phyloP scores from a whole-genome alignment of 2,329 filamentous ascomycete species.

The Claviceps humidiphila region DNA sequence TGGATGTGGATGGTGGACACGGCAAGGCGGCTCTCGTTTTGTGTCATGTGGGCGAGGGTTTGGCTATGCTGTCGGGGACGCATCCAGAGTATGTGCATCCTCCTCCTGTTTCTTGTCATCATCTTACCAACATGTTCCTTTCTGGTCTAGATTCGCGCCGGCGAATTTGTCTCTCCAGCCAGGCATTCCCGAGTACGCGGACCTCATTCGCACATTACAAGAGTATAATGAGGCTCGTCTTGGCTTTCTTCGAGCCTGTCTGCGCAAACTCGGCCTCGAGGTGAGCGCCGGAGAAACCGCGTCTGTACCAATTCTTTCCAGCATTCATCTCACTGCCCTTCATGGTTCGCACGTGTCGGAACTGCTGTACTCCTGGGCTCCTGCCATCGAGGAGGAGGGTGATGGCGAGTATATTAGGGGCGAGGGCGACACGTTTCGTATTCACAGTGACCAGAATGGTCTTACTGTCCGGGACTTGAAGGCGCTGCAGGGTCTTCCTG shows the following conservation, averaged over 20 bases:
- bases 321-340: slow-evolving; percentile 65
- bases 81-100: slow-evolving; percentile 63
- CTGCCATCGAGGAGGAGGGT: slow-evolving; percentile 53
- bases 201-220: slow-evolving; percentile 53
- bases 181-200: slow-evolving; percentile 53
- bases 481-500: slow-evolving; percentile 38
- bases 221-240: slow-evolving; percentile 57
- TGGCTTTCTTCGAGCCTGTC: slow-evolving; percentile 64
- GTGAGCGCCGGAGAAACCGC: slow-evolving; percentile 53
- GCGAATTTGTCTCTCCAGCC: slow-evolving; percentile 60
- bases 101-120: not conserved
- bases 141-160: slow-evolving; percentile 56
- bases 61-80: slow-evolving; percentile 67
- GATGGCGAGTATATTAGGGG: slow-evolving; percentile 62
- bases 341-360: slow-evolving; percentile 51
- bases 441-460: slow-evolving; percentile 52
- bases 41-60: slow-evolving; percentile 69
- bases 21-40: slow-evolving; percentile 70
- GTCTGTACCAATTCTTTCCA: slow-evolving; percentile 65
- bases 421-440: slow-evolving; percentile 69
- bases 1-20: slow-evolving; percentile 64
- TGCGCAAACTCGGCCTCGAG: slow-evolving; percentile 70
- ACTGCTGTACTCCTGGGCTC: slow-evolving; percentile 51
- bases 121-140: slow-evolving; percentile 4
- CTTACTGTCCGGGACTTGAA: slow-evolving; percentile 38